Conservation (phyloP, 2,329 filamentous ascomycete genomes). For the Hypoxylon rubiginosum region DNA sequence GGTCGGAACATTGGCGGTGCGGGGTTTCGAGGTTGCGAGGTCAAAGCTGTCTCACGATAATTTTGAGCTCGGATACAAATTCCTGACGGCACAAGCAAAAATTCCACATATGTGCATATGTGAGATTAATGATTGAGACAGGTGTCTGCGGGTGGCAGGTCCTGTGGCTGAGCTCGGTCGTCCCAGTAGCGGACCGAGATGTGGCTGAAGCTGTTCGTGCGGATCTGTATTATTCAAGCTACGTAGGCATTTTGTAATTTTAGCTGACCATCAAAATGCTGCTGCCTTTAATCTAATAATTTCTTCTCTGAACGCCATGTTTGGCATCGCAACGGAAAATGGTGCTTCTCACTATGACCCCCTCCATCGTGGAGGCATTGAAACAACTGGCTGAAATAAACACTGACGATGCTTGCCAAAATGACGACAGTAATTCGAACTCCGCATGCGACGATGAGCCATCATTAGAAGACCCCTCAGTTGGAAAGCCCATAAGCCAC, state of each 20-base stretch:
- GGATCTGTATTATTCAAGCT: not conserved
- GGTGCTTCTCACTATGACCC: constrained; percentile 84
- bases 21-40: not conserved
- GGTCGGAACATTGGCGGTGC: constrained; percentile 41
- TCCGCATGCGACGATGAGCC: constrained; percentile 58
- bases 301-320: constrained; percentile 20
- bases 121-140: not conserved
- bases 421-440: constrained; percentile 34
- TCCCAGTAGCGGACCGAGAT: not conserved
- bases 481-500: constrained; percentile 80
- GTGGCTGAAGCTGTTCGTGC: constrained; percentile 18
- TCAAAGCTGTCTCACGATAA: constrained; percentile 16
- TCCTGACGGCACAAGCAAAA: constrained; percentile 28
- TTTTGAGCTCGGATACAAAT: constrained; percentile 14
- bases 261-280: constrained; percentile 2
- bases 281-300: constrained; percentile 7
- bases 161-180: constrained; percentile 2
- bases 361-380: constrained; percentile 74
- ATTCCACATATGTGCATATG: constrained; percentile 9
- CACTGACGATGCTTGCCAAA: constrained; percentile 15
- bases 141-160: not conserved
- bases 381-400: constrained; percentile 50
- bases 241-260: not conserved
- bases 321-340: constrained; percentile 59
- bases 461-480: constrained; percentile 61